phyloP scores from a whole-genome alignment of 164 flowering plant species.

The Berberis vulgaris region DNA sequence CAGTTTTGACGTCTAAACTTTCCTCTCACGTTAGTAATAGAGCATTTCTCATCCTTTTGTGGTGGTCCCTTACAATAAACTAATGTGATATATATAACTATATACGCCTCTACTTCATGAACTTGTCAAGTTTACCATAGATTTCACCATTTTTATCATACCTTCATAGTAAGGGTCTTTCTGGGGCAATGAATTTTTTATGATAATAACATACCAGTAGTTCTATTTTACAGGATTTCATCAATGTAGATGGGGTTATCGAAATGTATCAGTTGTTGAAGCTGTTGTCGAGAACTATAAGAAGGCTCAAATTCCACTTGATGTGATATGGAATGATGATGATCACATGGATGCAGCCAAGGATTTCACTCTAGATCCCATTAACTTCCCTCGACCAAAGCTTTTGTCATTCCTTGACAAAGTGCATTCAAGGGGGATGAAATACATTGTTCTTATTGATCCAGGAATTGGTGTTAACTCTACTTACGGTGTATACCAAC shows the following conservation, averaged over 20 bases:
- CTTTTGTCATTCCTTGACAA: slow-evolving; percentile 53
- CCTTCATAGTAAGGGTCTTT: neutral
- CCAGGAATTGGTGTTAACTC: slow-evolving; percentile 81
- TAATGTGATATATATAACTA: too few species aligned
- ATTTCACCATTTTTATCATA: neutral
- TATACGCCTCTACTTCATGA: too few species aligned
- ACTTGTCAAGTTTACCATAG: neutral
- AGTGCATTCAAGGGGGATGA: slow-evolving; percentile 64
- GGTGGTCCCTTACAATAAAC: too few species aligned
- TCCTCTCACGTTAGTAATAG: too few species aligned
- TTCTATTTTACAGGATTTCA: slow-evolving; percentile 59
- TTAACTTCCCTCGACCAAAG: slow-evolving; percentile 60
- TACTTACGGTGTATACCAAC: slow-evolving; percentile 57
- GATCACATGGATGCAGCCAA: slow-evolving; percentile 94
- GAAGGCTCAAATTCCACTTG: slow-evolving; percentile 81
- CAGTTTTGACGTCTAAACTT: too few species aligned
- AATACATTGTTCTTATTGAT: slow-evolving; percentile 78
- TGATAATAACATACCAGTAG: neutral
- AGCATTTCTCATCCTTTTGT: too few species aligned
- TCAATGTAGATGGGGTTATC: slow-evolving; percentile 96
- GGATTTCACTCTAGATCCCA: slow-evolving; percentile 84
- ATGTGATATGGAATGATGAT: slow-evolving; percentile 94
- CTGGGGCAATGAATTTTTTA: neutral
- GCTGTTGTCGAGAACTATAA: slow-evolving; percentile 78
- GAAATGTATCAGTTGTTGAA: slow-evolving; percentile 70